Base-by-base conservation (phyloP, 2,329 filamentous ascomycete genomes). In the Aureobasidium sp. region DNA sequence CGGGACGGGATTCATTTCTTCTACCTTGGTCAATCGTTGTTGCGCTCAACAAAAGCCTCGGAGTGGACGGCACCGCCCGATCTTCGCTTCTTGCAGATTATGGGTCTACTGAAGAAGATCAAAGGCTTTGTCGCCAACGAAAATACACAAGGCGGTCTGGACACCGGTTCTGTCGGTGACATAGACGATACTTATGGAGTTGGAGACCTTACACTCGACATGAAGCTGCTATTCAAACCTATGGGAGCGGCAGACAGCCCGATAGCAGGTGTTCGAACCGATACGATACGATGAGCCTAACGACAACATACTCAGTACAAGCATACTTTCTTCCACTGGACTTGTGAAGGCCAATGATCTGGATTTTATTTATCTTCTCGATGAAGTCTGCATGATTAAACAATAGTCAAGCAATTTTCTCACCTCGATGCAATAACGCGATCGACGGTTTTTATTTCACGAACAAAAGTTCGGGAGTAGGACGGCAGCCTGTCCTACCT, bases 1-100 rank as follows among this genome's bases (percentile, higher is more conserved):
- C 78, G 87, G 55, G 87, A 90, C 67, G 87, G 82, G 1, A 82
- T 89, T 15, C 87, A 89, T 68, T 90, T 87, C 71, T 90, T 87
- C 75, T 90, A 85, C 80, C 78, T 90, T 46, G 87, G 85, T 17
- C 87, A 82, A 64, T 82, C 84, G 68, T 79, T 89, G 68, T 74
- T 90, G 60, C 83, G 85, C 70, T 82, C 83, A 64, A 69, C 70
- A 46, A 68, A 70, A 20, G 65, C 70, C 9, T 66, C 66, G 23
- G 82, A 86, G 68, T 78, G 84, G 68, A 79, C 81, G 55, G 73
- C 82, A 66, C 74, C 80, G 15, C 76, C 83, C 6, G 85, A 88
- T 68, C 74, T 79, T 63, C 80, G 85, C 15, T 84, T 88, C 66
- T 75, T 77, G 62, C 82, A 84, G 65, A 79, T 87, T 59, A 84